Evolutionary conservation across 2,329 filamentous ascomycete species (phyloP).

Genomic region (Alternaria sp.): DNA sequence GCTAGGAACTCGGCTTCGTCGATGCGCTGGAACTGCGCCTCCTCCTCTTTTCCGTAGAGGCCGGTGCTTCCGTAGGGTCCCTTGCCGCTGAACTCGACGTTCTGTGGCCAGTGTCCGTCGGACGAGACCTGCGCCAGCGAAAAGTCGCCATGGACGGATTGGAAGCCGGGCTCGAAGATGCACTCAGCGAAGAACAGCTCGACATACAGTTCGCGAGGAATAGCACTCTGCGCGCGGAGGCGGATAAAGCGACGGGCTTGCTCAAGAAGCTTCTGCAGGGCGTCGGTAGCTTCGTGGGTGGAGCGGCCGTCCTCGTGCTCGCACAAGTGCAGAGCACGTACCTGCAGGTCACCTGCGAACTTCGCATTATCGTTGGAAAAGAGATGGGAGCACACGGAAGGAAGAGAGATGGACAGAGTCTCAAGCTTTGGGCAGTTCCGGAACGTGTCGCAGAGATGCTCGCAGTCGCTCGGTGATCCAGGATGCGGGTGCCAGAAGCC

Average conservation of each 20-base stretch:
- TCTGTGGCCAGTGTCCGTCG: constrained; percentile 51
- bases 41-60: constrained; percentile 57
- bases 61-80: constrained; percentile 59
- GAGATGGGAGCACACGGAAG: constrained; percentile 55
- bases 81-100: constrained; percentile 49
- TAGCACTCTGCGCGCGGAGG: constrained; percentile 45
- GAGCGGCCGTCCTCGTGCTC: constrained; percentile 48
- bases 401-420: constrained; percentile 57
- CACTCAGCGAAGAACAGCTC: constrained; percentile 60
- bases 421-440: constrained; percentile 55
- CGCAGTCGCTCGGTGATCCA: constrained; percentile 51
- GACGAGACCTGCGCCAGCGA: constrained; percentile 51
- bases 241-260: constrained; percentile 52
- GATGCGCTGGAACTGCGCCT: constrained; percentile 50
- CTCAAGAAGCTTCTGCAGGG: constrained; percentile 50
- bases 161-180: constrained; percentile 57
- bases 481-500: constrained; percentile 60
- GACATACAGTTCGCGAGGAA: constrained; percentile 51
- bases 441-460: constrained; percentile 58
- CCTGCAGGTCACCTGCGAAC: constrained; percentile 57
- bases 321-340: constrained; percentile 58
- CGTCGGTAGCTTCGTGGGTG: constrained; percentile 42
- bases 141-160: constrained; percentile 58
- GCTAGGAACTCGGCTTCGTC: constrained; percentile 48
- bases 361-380: constrained; percentile 54